A percentile compares a stretch with the other conserved stretches of the same genome.
These are phyloP conservation scores for Brasilioporus rufonigricans DNA, from an alignment of 768 basidiomycete genomes.

Conservation along the genomic window DNA sequence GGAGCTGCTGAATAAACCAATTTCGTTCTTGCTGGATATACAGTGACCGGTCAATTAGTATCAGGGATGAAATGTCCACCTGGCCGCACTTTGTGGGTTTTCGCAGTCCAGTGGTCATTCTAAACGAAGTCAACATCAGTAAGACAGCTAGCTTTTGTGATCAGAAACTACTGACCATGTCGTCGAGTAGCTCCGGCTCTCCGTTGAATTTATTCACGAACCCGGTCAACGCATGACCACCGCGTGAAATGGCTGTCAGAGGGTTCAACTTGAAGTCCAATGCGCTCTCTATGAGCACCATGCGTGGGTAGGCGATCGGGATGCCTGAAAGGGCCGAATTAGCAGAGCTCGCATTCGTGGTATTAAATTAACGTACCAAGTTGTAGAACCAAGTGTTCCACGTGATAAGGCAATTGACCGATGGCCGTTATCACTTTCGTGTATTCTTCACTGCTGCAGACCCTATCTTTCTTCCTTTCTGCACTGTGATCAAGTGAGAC, in stretches of 20 bases:
- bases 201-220: constrained; percentile 90
- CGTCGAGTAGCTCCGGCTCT: constrained; percentile 93
- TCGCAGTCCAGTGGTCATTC: constrained; percentile 94
- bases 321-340: constrained; percentile 43
- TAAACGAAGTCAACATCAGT: constrained; percentile 46
- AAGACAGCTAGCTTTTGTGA: constrained; percentile 25
- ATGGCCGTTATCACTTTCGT: constrained; percentile 66
- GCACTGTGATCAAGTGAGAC: constrained; percentile 47
- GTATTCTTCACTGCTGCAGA: constrained; percentile 78
- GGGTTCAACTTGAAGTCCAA: constrained; percentile 86
- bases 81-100: constrained; percentile 61
- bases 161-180: constrained; percentile 54
- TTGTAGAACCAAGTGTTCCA: constrained; percentile 84
- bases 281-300: constrained; percentile 82
- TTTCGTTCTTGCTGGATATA: constrained; percentile 78
- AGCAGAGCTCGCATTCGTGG: background rate
- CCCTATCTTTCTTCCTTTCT: constrained; percentile 78
- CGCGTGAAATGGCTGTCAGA: constrained; percentile 67
- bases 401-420: constrained; percentile 52
- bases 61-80: background rate
- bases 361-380: constrained; percentile 47
- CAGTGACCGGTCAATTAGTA: background rate
- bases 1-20: constrained; percentile 77
- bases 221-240: constrained; percentile 66
- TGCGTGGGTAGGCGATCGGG: constrained; percentile 89